Evolutionary conservation across 495 filamentous ascomycete species (phyloP).

Genomic region (Aspergillus kassunensis): DNA sequence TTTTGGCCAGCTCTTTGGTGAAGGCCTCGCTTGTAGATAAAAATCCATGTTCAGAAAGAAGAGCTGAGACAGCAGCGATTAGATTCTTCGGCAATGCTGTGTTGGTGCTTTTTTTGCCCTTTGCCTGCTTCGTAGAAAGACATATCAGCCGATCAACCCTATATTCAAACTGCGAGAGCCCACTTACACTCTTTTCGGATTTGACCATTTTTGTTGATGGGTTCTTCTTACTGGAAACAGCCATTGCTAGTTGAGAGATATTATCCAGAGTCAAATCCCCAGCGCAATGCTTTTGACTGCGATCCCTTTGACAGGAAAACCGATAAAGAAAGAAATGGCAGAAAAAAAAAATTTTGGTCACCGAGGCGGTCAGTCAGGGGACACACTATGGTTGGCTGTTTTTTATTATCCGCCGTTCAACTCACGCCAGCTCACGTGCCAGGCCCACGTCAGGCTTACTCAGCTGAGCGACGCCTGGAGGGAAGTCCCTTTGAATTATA

Average conservation of each 20-base stretch:
- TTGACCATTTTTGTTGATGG: constrained; percentile 26
- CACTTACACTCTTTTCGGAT: constrained; percentile 36
- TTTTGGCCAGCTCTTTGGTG: constrained; percentile 46
- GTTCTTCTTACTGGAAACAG: constrained; percentile 23
- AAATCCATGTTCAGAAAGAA: constrained; percentile 64
- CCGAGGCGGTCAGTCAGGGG: constrained; percentile 20
- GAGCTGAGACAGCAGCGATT: constrained; percentile 60
- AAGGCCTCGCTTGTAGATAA: constrained; percentile 55
- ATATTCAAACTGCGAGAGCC: neutral
- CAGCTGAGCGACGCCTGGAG: neutral
- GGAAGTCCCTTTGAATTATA: neutral
- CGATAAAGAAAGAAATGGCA: constrained; percentile 28
- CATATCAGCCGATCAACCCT: neutral
- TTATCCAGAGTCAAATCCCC: neutral
- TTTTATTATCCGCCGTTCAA: neutral
- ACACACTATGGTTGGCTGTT: constrained; percentile 20
- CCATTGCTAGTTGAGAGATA: constrained; percentile 26
- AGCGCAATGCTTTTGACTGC: neutral
- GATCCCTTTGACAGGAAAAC: neutral
- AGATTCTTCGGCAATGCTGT: constrained; percentile 52
- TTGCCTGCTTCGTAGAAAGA: constrained; percentile 8
- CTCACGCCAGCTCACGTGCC: constrained; percentile 19
- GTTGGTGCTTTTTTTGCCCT: constrained; percentile 15
- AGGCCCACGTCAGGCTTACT: neutral
- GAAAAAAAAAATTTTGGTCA: constrained; percentile 23